Conservation (phyloP, 1,284 basidiomycete genomes). For the Pulveroboletus sp. region DNA sequence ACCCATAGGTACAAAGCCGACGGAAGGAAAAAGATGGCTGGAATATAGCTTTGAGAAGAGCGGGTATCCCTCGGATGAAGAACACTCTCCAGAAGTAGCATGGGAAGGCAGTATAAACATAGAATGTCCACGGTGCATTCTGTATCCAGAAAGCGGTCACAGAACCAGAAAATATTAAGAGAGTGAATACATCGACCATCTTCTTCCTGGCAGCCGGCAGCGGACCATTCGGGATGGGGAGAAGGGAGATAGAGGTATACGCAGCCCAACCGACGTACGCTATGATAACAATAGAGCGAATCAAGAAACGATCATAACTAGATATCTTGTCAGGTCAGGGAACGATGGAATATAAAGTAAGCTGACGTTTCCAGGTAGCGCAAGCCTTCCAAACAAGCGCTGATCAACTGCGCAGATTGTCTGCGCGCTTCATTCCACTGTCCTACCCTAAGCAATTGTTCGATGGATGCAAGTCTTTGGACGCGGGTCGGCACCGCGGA, state of each 20-base stretch:
- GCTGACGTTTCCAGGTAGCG: constrained; percentile 78
- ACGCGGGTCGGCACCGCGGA: constrained; percentile 29
- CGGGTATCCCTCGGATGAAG: constrained; percentile 33
- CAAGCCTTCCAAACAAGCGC: constrained; percentile 62
- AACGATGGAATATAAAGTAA: background rate
- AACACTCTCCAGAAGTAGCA: constrained; percentile 74
- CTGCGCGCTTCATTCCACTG: constrained; percentile 54
- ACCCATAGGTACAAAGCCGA: constrained; percentile 27
- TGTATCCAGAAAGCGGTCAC: constrained; percentile 63
- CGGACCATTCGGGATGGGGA: constrained; percentile 29
- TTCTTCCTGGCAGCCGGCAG: background rate
- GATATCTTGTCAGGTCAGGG: constrained; percentile 18
- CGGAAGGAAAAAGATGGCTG: constrained; percentile 27
- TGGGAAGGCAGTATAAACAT: constrained; percentile 76
- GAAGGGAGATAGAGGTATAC: constrained; percentile 58
- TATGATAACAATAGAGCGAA: constrained; percentile 66
- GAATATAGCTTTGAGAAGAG: constrained; percentile 24
- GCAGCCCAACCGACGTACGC: constrained; percentile 83
- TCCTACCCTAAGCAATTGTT: constrained; percentile 45
- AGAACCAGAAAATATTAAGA: constrained; percentile 41
- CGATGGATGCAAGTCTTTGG: constrained; percentile 42
- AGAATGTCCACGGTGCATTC: constrained; percentile 72
- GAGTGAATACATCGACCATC: constrained; percentile 28
- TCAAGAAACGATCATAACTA: constrained; percentile 75
- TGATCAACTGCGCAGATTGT: constrained; percentile 56